Evolutionary conservation across 345 rosid species (phyloP).

Genomic region (Lepidium didymum): DNA sequence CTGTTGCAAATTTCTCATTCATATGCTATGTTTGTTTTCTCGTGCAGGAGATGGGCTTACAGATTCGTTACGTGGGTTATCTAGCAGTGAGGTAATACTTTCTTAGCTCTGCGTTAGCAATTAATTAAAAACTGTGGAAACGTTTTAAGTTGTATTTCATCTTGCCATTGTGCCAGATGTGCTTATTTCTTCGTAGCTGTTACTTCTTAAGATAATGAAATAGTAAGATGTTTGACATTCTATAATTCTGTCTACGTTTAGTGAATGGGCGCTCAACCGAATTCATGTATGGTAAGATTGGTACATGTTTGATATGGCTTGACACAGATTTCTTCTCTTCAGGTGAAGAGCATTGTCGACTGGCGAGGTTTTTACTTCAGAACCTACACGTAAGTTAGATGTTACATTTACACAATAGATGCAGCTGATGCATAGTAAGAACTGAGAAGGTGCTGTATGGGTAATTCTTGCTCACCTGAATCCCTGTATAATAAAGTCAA

Average conservation of each 20-base stretch:
- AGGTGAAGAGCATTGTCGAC: constrained; percentile 89
- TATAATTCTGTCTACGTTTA: not conserved
- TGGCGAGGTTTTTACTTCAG: constrained; percentile 86
- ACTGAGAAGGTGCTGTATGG: not conserved
- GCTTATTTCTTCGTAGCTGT: not conserved
- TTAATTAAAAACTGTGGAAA: not conserved
- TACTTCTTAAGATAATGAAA: not conserved
- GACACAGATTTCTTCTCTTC: not conserved
- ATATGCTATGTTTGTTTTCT: constrained; percentile 14
- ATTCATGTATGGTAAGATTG: not conserved
- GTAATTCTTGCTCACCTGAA: not conserved
- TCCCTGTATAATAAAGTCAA: not conserved
- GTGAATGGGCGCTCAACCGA: not conserved
- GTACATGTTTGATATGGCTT: constrained; percentile 15
- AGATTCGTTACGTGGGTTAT: constrained; percentile 63
- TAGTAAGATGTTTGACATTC: not conserved
- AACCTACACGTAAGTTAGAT: constrained; percentile 67
- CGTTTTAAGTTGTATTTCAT: not conserved
- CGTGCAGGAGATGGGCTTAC: constrained; percentile 84
- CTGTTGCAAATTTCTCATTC: not conserved
- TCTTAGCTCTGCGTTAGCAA: not conserved
- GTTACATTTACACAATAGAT: not conserved
- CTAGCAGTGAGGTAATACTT: constrained; percentile 66
- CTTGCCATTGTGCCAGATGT: not conserved
- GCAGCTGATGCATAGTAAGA: not conserved